Evolutionary conservation across 2,329 filamentous ascomycete genomes (phyloP), one percentile per base, ranked within the genome.

Genomic region (Fusarium lyarnte): DNA sequence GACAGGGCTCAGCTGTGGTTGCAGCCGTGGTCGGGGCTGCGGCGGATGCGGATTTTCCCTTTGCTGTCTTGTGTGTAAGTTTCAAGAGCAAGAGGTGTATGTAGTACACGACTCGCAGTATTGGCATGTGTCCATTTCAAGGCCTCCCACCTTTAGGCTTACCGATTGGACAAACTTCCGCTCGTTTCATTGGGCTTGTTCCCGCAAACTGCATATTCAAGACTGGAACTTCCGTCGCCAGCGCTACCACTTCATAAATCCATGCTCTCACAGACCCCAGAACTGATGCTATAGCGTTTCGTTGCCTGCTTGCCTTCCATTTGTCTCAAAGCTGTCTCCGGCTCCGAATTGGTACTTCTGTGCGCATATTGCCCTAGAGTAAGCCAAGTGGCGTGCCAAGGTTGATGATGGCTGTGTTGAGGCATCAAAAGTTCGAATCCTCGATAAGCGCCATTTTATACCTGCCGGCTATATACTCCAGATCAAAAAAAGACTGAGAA

Each of bases 371-470:
- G 23, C 8, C 42, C 5, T 17, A 33, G 59, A 69, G 55, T 59
- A 67, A 51, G 72, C 59, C 41, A 72, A 45, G 59, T 75, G 70
- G 38, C 69, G 63, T 42, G 54, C 54, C 41, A 60, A 59, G 52
- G 66, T 57, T 52, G 49, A 68, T 59, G 62, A 67, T 58, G 58
- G 66, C 76, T 59, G 66, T 78, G 67, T 73, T 80, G n/a, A 78
- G 76, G 54, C 81, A 81, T 73, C 81, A 79, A 16, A 79, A 73
- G 12, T 79, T 79, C 57, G 81, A 80, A 49, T 64, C 42, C 10
- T 66, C 42, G 39, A 47, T 39, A 46, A 39, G 54, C 11, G 62
- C 55, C 35, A 69, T 52, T 39, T 53, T 63, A 43, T 45, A 33
- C 23, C 43, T 38, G 23, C 27, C 33, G 17, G 19, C 27, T 33